Evolutionary conservation across 2,329 filamentous ascomycete species (phyloP), one percentile per base, ranked within the genome.

Genomic region (Ophiocordyceps polyrhachis-furcata): DNA sequence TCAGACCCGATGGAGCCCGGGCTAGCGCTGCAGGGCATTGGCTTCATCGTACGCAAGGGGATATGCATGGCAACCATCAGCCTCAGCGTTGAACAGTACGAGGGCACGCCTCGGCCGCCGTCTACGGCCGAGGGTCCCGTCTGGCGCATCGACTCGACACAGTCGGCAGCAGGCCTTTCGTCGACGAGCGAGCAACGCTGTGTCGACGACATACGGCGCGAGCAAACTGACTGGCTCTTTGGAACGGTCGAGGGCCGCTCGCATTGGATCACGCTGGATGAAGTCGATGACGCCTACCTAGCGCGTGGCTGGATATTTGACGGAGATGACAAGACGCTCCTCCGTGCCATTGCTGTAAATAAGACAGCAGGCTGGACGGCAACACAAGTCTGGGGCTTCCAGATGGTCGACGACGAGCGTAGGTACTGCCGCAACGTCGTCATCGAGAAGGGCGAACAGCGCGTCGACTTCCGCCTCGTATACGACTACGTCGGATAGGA

Each of bases 181-280:
- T 79, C 76, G 53, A 87, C 67, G 43, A 56, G 65, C 40, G 74
- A 77, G 68, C 58, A 61, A 50, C 73, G 74, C 47, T 71, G 66
- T 56, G 54, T 73, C 44, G 73, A 77, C 64, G 56, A 61, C 58
- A 53, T 52, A 45, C 60, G 52, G 52, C 78, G 81, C 52, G 71
- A 74, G 49, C 83, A 88, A 66, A 66, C 65, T 21, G 86, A 94
- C 67, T 79, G 78, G 69, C 73, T 93, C 51, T 94, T 93, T 59
- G 87, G 87, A 47, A 65, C 63, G 45, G 71, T 91, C 49, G 66
- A 67, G 44, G 83, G 81, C 46, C 69, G 68, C 48, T 74, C 70
- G 40, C 62, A 66, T 41, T 77, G 70, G 57, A 51, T 74, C 47
- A 56, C 53, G 12, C 56, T 62, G 19, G 66, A 62, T 17, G 68